Evolutionary conservation across 305 asterid species (phyloP).

Genomic region (Ruellia speciosa): DNA sequence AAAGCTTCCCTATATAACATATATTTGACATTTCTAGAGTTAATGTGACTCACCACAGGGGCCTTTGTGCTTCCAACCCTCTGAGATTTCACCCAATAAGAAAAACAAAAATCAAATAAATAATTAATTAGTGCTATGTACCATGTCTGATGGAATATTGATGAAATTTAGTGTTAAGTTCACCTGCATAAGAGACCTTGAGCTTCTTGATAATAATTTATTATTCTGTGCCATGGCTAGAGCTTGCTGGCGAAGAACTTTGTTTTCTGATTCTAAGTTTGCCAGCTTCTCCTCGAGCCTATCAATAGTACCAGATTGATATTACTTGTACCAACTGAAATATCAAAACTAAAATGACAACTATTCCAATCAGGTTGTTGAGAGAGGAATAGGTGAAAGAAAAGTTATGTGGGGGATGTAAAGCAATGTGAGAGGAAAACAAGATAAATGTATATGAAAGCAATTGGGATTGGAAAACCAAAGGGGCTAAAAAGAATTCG

Average conservation of each 20-base stretch:
- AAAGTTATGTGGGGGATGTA: too few species aligned
- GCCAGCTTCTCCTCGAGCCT: constrained; percentile 89
- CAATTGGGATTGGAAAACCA: too few species aligned
- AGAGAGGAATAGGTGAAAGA: too few species aligned
- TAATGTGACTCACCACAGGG: constrained; percentile 43
- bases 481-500: neutral
- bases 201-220: constrained; percentile 66
- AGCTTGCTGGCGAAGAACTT: constrained; percentile 98
- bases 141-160: constrained; percentile 17
- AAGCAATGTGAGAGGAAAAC: too few species aligned
- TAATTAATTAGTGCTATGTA: constrained; percentile 22
- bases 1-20: constrained; percentile 16
- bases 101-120: constrained; percentile 3
- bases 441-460: too few species aligned
- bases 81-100: constrained; percentile 33
- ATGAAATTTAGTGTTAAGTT: constrained; percentile 20
- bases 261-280: constrained; percentile 89
- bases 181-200: constrained; percentile 90
- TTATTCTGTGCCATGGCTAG: constrained; percentile 86
- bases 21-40: constrained; percentile 17
- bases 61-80: constrained; percentile 67
- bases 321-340: constrained; percentile 24
- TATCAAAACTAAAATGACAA: constrained; percentile 13
- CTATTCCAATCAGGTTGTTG: constrained; percentile 11
- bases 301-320: constrained; percentile 28